A percentile compares a stretch with the other conserved stretches of the same genome.
phyloP scores from a whole-genome alignment of 177 flowering plant genomes.

The Vitis hybrid region DNA sequence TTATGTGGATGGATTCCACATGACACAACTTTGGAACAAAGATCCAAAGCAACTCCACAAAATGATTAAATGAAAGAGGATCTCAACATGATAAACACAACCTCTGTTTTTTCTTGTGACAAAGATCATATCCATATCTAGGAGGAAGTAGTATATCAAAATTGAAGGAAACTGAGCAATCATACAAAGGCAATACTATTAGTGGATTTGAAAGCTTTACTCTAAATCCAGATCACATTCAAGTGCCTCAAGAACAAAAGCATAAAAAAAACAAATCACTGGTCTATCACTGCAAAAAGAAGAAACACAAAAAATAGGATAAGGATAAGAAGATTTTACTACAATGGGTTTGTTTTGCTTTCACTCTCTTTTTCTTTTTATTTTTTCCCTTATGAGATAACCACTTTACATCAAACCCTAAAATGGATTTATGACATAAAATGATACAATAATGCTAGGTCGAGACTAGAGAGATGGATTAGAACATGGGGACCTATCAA shows the following conservation, averaged over 20 bases:
- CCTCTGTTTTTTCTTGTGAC: background rate
- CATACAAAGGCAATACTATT: background rate
- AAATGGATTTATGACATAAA: background rate
- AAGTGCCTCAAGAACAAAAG: background rate
- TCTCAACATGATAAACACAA: background rate
- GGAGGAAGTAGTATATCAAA: background rate
- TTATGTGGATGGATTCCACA: no score
- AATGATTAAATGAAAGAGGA: background rate
- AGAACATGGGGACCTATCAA: conserved; percentile 22
- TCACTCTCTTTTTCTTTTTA: background rate
- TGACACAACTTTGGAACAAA: no score
- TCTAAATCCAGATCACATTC: background rate
- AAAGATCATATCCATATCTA: background rate
- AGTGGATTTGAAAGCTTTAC: background rate
- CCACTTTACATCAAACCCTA: conserved; percentile 22
- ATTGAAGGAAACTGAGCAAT: background rate
- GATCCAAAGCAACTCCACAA: no score
- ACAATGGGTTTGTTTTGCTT: background rate
- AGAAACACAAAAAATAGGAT: background rate
- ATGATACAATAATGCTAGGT: conserved; percentile 21
- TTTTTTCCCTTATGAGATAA: background rate
- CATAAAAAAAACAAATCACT: conserved; percentile 1
- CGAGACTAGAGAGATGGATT: conserved; percentile 1
- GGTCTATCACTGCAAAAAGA: conserved; percentile 2
- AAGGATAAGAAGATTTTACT: background rate